phyloP scores from a whole-genome alignment of 129 eudicot species.

The Escallonia herrerae region DNA sequence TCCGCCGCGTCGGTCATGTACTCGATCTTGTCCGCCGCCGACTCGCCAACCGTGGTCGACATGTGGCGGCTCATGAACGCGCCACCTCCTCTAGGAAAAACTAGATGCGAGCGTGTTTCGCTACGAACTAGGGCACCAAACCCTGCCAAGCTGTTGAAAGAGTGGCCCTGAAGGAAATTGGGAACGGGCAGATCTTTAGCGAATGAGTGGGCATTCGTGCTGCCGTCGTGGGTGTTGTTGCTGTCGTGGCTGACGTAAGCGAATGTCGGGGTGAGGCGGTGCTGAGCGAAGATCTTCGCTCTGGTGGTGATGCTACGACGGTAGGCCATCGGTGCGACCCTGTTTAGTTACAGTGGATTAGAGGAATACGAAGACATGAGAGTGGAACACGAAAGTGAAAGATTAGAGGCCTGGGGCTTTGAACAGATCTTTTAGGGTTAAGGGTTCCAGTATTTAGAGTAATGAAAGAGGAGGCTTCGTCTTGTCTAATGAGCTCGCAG shows the following conservation, averaged over 20 bases:
- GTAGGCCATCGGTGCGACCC: conserved; percentile 13
- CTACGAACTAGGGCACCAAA: conserved; percentile 9
- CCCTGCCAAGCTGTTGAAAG: conserved; percentile 15
- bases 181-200: background rate
- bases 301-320: conserved; percentile 15
- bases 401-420: too few species aligned
- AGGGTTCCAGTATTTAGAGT: too few species aligned
- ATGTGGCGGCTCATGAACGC: conserved; percentile 20
- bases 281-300: conserved; percentile 4
- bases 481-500: too few species aligned
- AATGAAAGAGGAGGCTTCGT: too few species aligned
- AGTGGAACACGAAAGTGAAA: too few species aligned
- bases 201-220: background rate
- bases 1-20: conserved; percentile 38
- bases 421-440: too few species aligned
- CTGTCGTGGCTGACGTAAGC: conserved; percentile 20
- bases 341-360: too few species aligned
- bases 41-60: conserved; percentile 39
- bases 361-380: too few species aligned
- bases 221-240: conserved; percentile 1
- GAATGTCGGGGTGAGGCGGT: conserved; percentile 16
- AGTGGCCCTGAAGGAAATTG: conserved; percentile 12
- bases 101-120: conserved; percentile 7
- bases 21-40: conserved; percentile 30
- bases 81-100: conserved; percentile 7